Base-by-base conservation (phyloP, 2,329 filamentous ascomycete species). In the Calonectria leucothoes region DNA sequence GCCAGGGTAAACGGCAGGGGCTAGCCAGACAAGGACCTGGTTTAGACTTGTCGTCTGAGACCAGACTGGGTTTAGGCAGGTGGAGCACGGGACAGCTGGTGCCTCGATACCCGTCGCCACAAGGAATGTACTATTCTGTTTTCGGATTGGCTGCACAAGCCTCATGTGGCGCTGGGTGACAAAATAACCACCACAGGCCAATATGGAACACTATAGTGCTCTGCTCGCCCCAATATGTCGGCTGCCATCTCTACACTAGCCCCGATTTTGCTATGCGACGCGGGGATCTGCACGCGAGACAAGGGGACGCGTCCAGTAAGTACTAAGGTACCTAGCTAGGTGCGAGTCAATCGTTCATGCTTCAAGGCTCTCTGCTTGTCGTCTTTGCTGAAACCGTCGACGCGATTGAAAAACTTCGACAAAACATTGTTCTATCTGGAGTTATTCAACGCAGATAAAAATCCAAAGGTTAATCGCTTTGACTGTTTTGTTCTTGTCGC, bases 1-100 rank as follows among this genome's bases (percentile, higher is more conserved):
- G 83, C 81, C 79, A 79, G 83, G 83, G 82, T 81, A 76, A 83
- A 78, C 72, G 72, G 71, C 76, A 69, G 73, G 78, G 78, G 73
- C 5, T 39, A 27, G 17, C 55, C 73, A 69, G 66, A 74, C 57
- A 72, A 51, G 39, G 59, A 14, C 57, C n/a, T 61, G 57, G 35
- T 27, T 31, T 35, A n/a, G 51, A 42, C 67, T 29, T 68, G 66
- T 67, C 61, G 35, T 39, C 37, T 35, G 51, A 61, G 23, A 35
- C 48, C 33, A 72, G 33, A 77, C 66, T 74, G 75, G 66, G 74
- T 55, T 65, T 59, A 69, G 55, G 66, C 3, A 25, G 23, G 45
- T 39, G n/a, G 55, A 27, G 55, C 49, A 31, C 14, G 33, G 27
- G n/a, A 52, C 70, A 76, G 76, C 77, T 78, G 71, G 75, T 66